phyloP scores from a whole-genome alignment of 2,329 filamentous ascomycete genomes.

The Colletotrichum gloeosporioides region DNA sequence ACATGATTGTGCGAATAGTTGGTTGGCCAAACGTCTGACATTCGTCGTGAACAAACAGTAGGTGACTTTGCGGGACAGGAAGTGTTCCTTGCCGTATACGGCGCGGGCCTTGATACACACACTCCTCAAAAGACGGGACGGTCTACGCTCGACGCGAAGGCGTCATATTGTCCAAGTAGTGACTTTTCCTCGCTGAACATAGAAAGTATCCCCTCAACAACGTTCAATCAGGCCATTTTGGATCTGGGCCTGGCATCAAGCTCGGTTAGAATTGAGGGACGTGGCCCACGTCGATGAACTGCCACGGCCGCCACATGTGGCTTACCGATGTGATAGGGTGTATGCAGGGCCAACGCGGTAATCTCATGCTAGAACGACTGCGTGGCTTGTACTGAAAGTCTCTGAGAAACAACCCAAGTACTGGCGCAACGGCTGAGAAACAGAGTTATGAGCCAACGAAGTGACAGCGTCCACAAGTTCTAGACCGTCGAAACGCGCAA shows the following conservation, averaged over 20 bases:
- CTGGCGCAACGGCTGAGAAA: background rate
- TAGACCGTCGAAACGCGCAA: conserved; percentile 15
- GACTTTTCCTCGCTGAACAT: background rate
- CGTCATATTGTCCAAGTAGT: background rate
- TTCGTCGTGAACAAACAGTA: background rate
- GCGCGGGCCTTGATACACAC: background rate
- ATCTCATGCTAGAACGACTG: background rate
- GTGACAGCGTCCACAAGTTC: background rate
- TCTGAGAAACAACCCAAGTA: background rate
- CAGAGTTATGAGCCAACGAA: background rate
- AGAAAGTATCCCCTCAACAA: background rate
- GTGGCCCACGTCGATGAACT: background rate
- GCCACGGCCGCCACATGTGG: background rate
- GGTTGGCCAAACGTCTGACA: background rate
- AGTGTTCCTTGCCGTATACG: background rate
- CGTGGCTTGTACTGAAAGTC: background rate
- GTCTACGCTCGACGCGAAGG: background rate
- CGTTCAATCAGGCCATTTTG: background rate
- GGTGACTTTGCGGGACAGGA: background rate
- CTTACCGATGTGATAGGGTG: background rate
- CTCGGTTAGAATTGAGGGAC: background rate
- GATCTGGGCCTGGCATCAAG: background rate
- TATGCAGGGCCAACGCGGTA: background rate
- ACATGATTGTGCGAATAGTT: background rate
- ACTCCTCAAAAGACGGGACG: background rate